These are phyloP conservation scores for Craterostigma plantagineum DNA, from an alignment of 257 asterid genomes.

Conservation along the genomic window DNA sequence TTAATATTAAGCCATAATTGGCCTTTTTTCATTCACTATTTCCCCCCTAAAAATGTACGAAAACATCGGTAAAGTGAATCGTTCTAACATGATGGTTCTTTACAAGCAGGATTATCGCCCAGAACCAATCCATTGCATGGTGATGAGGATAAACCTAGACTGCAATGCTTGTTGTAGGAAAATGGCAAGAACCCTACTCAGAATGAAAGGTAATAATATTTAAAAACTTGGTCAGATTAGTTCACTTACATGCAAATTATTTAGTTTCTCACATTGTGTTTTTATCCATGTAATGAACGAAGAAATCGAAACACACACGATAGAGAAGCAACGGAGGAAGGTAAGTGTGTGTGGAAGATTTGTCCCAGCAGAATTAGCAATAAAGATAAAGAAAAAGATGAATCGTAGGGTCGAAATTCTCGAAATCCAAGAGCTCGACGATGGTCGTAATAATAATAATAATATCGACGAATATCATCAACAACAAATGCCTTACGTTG, in stretches of 20 bases:
- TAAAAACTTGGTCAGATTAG: no score
- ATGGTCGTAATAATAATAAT: slow-evolving; percentile 3
- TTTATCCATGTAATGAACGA: slow-evolving; percentile 1
- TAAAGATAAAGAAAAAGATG: slow-evolving; percentile 31
- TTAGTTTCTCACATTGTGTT: neutral
- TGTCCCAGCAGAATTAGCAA: slow-evolving; percentile 23
- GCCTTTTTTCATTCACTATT: no score
- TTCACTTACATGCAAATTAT: no score
- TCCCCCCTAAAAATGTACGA: no score
- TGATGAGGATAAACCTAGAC: slow-evolving; percentile 60
- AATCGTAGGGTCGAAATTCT: slow-evolving; percentile 27
- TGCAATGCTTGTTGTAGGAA: slow-evolving; percentile 79
- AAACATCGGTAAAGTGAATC: no score
- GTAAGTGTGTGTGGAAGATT: slow-evolving; percentile 23
- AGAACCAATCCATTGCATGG: slow-evolving; percentile 47
- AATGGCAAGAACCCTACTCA: slow-evolving; percentile 51
- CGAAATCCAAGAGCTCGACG: slow-evolving; percentile 21
- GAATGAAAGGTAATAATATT: slow-evolving; percentile 44
- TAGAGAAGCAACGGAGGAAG: slow-evolving; percentile 35
- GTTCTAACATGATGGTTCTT: no score
- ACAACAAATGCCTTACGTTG: no score
- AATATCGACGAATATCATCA: no score
- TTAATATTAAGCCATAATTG: no score
- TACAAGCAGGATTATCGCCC: neutral
- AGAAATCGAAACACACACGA: slow-evolving; percentile 57